These are phyloP conservation scores for Vaccinium darrowii DNA, from an alignment of 148 eudicot genomes.

Conservation along the genomic window DNA sequence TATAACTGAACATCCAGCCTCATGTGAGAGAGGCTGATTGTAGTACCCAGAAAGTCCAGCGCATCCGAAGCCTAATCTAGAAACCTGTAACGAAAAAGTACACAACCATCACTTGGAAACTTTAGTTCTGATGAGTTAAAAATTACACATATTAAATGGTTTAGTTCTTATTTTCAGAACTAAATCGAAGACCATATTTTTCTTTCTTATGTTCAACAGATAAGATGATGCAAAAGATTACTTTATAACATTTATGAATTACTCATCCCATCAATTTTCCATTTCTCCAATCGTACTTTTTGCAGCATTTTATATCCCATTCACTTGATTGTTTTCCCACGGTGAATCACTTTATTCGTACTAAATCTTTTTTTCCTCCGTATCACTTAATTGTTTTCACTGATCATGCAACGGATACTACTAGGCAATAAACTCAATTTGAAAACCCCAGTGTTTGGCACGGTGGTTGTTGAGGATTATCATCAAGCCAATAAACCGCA, in stretches of 20 bases:
- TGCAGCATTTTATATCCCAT: not conserved
- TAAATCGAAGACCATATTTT: not conserved
- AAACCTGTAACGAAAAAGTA: constrained; percentile 26
- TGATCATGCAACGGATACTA: too few relatives aligned
- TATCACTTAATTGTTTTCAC: not conserved
- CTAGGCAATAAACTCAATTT: too few relatives aligned
- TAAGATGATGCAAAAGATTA: not conserved
- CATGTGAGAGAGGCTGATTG: constrained; percentile 41
- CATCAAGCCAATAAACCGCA: too few relatives aligned
- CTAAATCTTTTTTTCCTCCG: not conserved
- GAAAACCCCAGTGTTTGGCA: too few relatives aligned
- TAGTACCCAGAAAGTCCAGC: constrained; percentile 41
- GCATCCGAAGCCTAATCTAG: constrained; percentile 50
- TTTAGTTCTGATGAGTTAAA: not conserved
- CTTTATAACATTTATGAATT: not conserved
- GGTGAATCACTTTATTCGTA: not conserved
- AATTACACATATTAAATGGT: not conserved
- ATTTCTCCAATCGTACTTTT: not conserved
- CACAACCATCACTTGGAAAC: not conserved
- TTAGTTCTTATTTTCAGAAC: not conserved
- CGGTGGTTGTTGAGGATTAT: too few relatives aligned
- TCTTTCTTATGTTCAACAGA: not conserved
- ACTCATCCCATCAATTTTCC: not conserved
- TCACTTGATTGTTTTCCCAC: not conserved
- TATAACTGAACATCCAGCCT: constrained; percentile 38